Base-by-base conservation (phyloP, 108 stramenopile species). In the Asterionellopsis glacialis region DNA sequence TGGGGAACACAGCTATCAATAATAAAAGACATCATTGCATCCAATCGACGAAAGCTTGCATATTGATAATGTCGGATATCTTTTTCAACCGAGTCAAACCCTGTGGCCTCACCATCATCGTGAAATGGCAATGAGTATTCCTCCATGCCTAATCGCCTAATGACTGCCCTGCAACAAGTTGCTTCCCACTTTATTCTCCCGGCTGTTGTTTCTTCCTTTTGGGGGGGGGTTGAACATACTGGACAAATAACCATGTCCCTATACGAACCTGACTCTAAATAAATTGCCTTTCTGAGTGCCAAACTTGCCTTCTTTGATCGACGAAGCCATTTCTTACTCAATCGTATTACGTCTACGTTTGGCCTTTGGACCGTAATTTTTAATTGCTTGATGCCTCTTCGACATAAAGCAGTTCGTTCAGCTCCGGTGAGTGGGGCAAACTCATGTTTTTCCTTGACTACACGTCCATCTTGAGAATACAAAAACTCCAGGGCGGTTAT, bases 141-240 rank as follows among this genome's bases (percentile, higher is more conserved):
- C 53, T 81, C 74, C 53, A 73, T 69, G 7, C 64, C 67, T 11
- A 81, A 11, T 11, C 75, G 51, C n/a, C 72, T 75, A 58, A 81
- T 55, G 11, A 81, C 68, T 5, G 75, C 72, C 12, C 61, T 47
- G 33, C 80, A 76, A 25, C 21, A 51, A 43, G 16, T 12, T 11
- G 80, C 80, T 60, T 81, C 68, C 52, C 27, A 48, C 59, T 48
- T 21, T 28, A 40, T 33, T 38, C 45, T 56, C 24, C 16, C 38
- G n/a, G n/a, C n/a, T n/a, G n/a, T n/a, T 0, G 9, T 18, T 4
- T 54, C 57, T 39, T 19, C 1, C 0, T 26, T 28, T 48, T 28
- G 44, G 22, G 18, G 1, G 13, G 1, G 42, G 25, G 25, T 21
- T 27, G 51, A 23, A 47, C 43, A 23, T 21, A 15, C 18, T 15